Conservation (phyloP, 176 grass and related monocot genomes). For the Thalia dealbata region DNA sequence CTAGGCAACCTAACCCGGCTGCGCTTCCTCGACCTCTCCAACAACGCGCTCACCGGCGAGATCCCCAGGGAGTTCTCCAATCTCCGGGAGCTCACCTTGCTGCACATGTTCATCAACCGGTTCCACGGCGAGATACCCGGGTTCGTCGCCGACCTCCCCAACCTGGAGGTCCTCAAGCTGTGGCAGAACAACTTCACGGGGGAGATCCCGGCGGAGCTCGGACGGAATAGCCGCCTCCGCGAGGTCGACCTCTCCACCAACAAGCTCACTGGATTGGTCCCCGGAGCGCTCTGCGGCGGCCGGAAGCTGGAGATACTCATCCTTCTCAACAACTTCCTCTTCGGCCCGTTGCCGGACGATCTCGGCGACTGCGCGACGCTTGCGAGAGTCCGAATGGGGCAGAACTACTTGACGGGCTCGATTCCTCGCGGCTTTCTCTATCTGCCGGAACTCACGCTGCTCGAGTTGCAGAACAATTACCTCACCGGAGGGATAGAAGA, state of each 20-base stretch:
- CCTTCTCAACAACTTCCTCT: constrained; percentile 59
- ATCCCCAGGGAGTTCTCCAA: constrained; percentile 50
- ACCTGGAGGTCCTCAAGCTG: constrained; percentile 74
- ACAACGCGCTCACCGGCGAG: constrained; percentile 61
- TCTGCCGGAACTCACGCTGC: constrained; percentile 55
- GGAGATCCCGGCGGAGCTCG: constrained; percentile 43
- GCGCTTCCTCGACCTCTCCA: constrained; percentile 82
- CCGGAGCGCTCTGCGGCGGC: constrained; percentile 46
- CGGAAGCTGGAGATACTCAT: constrained; percentile 65
- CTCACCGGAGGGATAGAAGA: constrained; percentile 37
- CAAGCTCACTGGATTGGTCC: constrained; percentile 55
- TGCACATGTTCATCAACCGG: constrained; percentile 78
- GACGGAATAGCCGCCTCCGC: constrained; percentile 38
- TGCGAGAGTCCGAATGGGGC: constrained; percentile 51
- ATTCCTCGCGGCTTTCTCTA: constrained; percentile 54
- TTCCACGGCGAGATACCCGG: constrained; percentile 60
- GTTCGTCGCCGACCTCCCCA: constrained; percentile 66
- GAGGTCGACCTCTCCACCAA: constrained; percentile 78
- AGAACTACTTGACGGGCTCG: constrained; percentile 70
- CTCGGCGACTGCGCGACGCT: constrained; percentile 52
- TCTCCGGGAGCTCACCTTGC: constrained; percentile 56
- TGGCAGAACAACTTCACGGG: constrained; percentile 98
- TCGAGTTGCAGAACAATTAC: constrained; percentile 81
- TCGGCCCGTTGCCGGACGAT: constrained; percentile 55
- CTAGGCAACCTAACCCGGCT: constrained; percentile 44